Percentiles rank a stretch among this genome's conserved stretches.
These are phyloP conservation scores for Sphaceloma murrayae DNA, from an alignment of 2,329 filamentous ascomycete species.

Conservation along the genomic window DNA sequence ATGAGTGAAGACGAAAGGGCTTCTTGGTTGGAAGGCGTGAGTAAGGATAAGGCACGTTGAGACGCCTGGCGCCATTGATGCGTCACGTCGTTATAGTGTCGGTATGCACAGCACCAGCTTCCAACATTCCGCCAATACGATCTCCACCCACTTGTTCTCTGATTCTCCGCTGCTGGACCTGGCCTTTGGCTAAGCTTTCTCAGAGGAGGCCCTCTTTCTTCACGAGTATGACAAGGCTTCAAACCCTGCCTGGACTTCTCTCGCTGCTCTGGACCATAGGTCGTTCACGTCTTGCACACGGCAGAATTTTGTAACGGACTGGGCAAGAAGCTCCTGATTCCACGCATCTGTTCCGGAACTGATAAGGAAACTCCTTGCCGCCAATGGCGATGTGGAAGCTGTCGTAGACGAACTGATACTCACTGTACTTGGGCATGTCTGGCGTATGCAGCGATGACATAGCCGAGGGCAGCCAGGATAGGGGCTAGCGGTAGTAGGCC, in stretches of 20 bases:
- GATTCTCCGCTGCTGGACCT: constrained; percentile 22
- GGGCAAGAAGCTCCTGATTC: constrained; percentile 27
- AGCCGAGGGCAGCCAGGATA: too few species aligned
- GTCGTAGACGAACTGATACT: too few species aligned
- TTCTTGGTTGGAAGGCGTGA: too few species aligned
- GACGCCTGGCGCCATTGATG: too few species aligned
- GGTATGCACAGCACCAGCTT: too few species aligned
- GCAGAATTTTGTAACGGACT: constrained; percentile 30
- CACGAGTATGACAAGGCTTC: constrained; percentile 29
- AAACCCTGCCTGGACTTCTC: constrained; percentile 30
- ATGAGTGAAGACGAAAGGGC: neutral
- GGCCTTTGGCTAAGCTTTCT: constrained; percentile 26
- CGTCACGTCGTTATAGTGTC: neutral
- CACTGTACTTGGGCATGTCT: too few species aligned
- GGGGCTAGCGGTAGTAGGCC: too few species aligned
- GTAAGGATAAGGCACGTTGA: too few species aligned
- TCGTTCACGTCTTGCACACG: constrained; percentile 29
- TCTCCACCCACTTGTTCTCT: constrained; percentile 24
- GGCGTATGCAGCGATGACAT: too few species aligned
- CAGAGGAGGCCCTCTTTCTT: constrained; percentile 22
- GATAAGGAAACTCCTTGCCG: too few species aligned
- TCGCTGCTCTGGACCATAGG: constrained; percentile 30
- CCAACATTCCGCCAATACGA: constrained; percentile 16
- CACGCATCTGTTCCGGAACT: constrained; percentile 9
- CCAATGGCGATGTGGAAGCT: too few species aligned